phyloP scores from a whole-genome alignment of 352 stramenopile species.

The Phytophthora fragariae region DNA sequence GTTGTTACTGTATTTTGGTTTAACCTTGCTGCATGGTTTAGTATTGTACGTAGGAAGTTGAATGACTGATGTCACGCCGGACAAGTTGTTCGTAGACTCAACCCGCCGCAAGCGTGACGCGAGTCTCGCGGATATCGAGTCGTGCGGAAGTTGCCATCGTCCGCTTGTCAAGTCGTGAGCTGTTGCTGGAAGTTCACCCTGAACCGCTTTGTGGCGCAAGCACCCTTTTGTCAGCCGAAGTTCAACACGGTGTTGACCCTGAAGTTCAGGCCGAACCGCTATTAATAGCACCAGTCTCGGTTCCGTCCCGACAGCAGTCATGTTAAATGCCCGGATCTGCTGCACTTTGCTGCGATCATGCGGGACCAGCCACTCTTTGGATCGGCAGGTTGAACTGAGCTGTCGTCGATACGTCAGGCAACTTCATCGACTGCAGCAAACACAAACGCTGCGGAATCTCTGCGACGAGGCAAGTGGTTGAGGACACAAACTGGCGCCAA shows the following conservation, averaged over 20 bases:
- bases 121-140: no score
- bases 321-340: constrained; percentile 27
- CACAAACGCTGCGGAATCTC: constrained; percentile 24
- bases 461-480: constrained; percentile 28
- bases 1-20: no score
- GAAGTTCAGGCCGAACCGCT: no score
- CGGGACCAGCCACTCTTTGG: background rate
- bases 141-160: background rate
- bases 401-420: background rate
- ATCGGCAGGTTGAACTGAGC: constrained; percentile 8
- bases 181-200: constrained; percentile 9
- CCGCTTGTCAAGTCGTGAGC: no score
- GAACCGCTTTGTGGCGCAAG: background rate
- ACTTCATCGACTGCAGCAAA: constrained; percentile 12
- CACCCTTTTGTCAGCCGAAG: background rate
- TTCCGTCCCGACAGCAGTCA: no score
- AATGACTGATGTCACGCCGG: no score
- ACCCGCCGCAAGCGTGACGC: no score
- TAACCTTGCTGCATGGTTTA: no score
- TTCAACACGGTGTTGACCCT: background rate
- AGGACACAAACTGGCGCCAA: constrained; percentile 13
- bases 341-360: constrained; percentile 4
- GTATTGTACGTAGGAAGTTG: no score
- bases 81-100: no score
- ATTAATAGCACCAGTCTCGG: no score